phyloP scores from a whole-genome alignment of 805 yeast genomes.

The Nakazawaea holstii region DNA sequence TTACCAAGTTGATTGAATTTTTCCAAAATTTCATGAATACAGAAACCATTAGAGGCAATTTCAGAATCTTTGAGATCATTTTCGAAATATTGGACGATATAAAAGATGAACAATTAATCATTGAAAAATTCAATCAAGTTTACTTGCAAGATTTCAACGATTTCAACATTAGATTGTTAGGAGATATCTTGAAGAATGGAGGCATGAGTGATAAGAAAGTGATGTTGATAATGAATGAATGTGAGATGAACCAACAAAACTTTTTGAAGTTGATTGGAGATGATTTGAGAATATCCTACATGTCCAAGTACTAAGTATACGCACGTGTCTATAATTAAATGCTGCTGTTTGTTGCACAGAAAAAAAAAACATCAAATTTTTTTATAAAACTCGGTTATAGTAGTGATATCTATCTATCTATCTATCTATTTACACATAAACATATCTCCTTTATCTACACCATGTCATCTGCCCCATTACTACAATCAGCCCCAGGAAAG shows the following conservation, averaged over 20 bases:
- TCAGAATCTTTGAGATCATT: constrained; percentile 56
- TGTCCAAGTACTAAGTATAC: constrained; percentile 3
- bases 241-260: constrained; percentile 5
- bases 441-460: background rate
- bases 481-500: constrained; percentile 76
- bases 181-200: constrained; percentile 52
- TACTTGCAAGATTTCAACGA: constrained; percentile 67
- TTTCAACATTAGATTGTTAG: constrained; percentile 67
- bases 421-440: no score
- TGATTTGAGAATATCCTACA: constrained; percentile 1
- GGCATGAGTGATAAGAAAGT: constrained; percentile 20
- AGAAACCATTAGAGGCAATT: constrained; percentile 40
- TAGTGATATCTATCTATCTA: background rate
- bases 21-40: constrained; percentile 41
- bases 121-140: constrained; percentile 50
- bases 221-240: constrained; percentile 9
- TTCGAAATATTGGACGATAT: constrained; percentile 42
- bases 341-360: background rate
- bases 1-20: constrained; percentile 46
- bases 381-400: background rate
- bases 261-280: constrained; percentile 3
- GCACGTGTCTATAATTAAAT: background rate
- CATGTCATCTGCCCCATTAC: constrained; percentile 69
- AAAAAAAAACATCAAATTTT: background rate
- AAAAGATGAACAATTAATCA: constrained; percentile 38